Evolutionary conservation across 2,329 filamentous ascomycete species (phyloP), one percentile per base, ranked within the genome.

Genomic region (Colletotrichum sansevieriae): DNA sequence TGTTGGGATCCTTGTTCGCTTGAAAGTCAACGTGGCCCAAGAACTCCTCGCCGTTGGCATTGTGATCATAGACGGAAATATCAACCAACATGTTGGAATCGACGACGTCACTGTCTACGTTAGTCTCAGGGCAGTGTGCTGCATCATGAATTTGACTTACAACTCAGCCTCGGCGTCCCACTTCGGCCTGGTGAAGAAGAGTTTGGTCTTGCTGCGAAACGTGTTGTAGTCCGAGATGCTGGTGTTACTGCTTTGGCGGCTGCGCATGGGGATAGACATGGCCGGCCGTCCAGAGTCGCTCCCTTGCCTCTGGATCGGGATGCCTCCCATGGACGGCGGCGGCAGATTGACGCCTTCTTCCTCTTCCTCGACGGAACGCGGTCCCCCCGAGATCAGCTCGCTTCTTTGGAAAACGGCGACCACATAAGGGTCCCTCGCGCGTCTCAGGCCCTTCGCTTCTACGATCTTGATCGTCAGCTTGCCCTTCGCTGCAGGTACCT

Each of bases 151-250:
- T 13, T 8, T n/a, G 25, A 65, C 94, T 83, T 88, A 98, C 95
- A 99, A 99, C 57, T 93, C 88, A 43, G 95, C 95, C 77, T 97
- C 94, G 62, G 97, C 95, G 79, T 97, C 94, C 96, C 96, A 99
- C 75, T 93, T 93, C 0, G 96, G 95, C 78, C 93, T 92, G 8
- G 94, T 95, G 69, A 95, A 87, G 3, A 87, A 87, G 71, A 78
- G 82, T 67, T 84, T 82, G 63, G 88, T 85, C 62, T 89, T 88
- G 73, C 90, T 90, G 43, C 86, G 83, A 74, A 88, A 87, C 2
- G 84, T 84, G 72, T 81, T 85, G 73, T 86, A 85, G 39, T 97
- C 93, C 41, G 88, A 86, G 72, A 91, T 84, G 76, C 95, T 97
- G 64, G 95, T 97, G 81, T 95, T 95, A 82, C 95, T 98, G 82